These are phyloP conservation scores for Lasiosphaeriaceae sp. DNA, from an alignment of 495 filamentous ascomycete genomes.

Conservation along the genomic window DNA sequence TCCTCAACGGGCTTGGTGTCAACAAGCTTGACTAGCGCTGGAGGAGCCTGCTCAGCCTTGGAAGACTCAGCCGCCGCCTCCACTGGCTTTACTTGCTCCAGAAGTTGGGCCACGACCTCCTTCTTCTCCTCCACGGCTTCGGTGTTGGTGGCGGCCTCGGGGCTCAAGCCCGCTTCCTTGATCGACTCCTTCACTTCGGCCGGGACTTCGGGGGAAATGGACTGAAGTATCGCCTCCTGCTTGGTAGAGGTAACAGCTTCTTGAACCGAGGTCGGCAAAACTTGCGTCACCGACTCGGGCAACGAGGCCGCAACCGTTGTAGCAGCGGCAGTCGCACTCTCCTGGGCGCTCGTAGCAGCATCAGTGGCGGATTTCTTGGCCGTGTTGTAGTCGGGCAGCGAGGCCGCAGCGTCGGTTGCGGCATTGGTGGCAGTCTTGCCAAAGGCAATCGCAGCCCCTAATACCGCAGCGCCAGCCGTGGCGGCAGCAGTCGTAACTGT, in stretches of 20 bases:
- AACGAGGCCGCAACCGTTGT: conserved; percentile 25
- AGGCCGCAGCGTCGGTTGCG: conserved; percentile 26
- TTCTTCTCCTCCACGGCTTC: conserved; percentile 74
- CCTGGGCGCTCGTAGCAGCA: conserved; percentile 7
- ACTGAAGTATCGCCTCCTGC: conserved; percentile 29
- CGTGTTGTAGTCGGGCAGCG: conserved; percentile 24
- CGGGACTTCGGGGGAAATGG: conserved; percentile 56
- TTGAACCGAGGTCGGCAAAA: conserved; percentile 25
- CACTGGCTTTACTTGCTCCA: conserved; percentile 39
- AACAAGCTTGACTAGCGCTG: not conserved
- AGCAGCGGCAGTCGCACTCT: conserved; percentile 14
- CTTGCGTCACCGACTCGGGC: conserved; percentile 33
- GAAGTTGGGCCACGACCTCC: conserved; percentile 65
- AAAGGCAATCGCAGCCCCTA: conserved; percentile 31
- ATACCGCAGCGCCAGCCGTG: conserved; percentile 37
- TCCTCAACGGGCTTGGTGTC: conserved; percentile 8
- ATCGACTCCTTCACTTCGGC: conserved; percentile 71
- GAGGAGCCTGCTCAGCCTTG: conserved; percentile 1
- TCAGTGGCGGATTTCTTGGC: conserved; percentile 28
- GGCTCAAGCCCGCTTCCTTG: conserved; percentile 54
- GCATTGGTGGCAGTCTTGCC: conserved; percentile 30
- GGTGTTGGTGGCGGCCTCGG: conserved; percentile 67
- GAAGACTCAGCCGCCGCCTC: conserved; percentile 21
- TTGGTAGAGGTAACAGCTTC: conserved; percentile 15
- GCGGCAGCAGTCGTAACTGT: conserved; percentile 36